Evolutionary conservation across 495 filamentous ascomycete species (phyloP), one percentile per base, ranked within the genome.

Genomic region (Aspergillus indologenus): DNA sequence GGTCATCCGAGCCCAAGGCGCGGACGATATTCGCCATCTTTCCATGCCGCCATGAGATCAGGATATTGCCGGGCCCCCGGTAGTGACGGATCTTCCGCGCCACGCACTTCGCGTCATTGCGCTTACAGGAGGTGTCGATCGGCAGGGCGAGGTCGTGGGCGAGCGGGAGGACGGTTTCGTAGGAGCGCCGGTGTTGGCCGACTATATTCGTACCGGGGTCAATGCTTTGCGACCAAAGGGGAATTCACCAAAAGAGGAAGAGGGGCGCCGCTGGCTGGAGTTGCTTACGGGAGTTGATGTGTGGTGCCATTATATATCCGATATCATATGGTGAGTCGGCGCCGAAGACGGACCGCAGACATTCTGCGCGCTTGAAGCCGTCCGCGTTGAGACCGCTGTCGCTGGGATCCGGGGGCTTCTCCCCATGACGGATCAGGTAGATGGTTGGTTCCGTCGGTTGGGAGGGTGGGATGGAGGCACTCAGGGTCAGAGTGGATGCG

Each of bases 351-450:
- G 64, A 53, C 9, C 71, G 70, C 18, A 83, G 68, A 58, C 78
- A 81, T 54, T 79, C 69, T 1, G 80, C 78, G 29, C 80, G 78
- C 57, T 69, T 48, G 52, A 69, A 43, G 5, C 80, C 80, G 52
- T 77, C 63, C 7, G 63, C 21, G 22, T 67, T 77, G 22, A 83
- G 65, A 0, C 76, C 77, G 50, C 71, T 67, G 26, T 71, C 72
- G 29, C 69, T 61, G 5, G 56, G 57, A 54, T 78, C 58, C 9
- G 57, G 62, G 15, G 79, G 78, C 59, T 83, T 83, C 63, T 83
- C 80, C 57, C 75, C 80, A 59, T 83, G 80, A 34, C 80, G 78
- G 57, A 83, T 81, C n/a, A 83, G 61, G 61, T 81, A 83, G 42
- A 82, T 65, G 3, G 63, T 73, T 14, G 73, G 67, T 17, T 19